Base-by-base conservation (phyloP, 495 filamentous ascomycete species). In the Tuber calosporum region DNA sequence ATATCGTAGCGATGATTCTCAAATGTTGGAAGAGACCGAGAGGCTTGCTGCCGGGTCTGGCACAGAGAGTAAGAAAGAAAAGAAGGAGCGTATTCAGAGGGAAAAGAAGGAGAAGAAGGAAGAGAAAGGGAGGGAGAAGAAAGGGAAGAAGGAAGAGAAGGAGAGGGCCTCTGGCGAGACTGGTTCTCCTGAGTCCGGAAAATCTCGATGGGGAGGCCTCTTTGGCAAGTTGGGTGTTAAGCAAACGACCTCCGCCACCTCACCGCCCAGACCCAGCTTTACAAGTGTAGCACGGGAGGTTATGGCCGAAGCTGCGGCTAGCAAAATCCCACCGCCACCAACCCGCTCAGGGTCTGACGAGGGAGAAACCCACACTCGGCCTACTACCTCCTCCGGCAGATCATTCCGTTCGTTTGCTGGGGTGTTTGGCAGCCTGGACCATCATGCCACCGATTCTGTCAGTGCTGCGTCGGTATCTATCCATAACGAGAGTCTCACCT, bases 41-140 rank as follows among this genome's bases (percentile, higher is more conserved):
- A 62, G 53, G 53, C 53, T 62, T 30, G 53, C 53, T 62, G 53
- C 53, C 26, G 53, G 53, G 13, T 62, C 53, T 62, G 26, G 53
- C 6, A 17, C 26, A 6, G 53, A 62, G 53, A 62, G 53, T 62
- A 62, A 34, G 26, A 62, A 62, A 26, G 53, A 73, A 13, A 37
- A 13, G 22, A 69, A 72, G 9, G 76, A 77, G 68, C 71, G 69
- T 13, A 73, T 66, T 43, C 72, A 58, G 34, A 78, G 78, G 43
- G 75, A 43, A 40, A 70, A 72, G 58, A 72, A 67, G 40, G 67
- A 45, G 67, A 74, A 45, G 68, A 58, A 48, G 41, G 75, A 77
- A 4, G 40, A 69, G n/a, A 67, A 67, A 34, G 72, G 66, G 68
- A 40, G 26, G 26, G 69, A 73, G 36, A 40, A 67, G 26, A 67